Percentiles rank a stretch among this genome's conserved stretches.
Conservation (phyloP, 1,139 yeast species). For the Barnettozyma hawaiiensis region DNA sequence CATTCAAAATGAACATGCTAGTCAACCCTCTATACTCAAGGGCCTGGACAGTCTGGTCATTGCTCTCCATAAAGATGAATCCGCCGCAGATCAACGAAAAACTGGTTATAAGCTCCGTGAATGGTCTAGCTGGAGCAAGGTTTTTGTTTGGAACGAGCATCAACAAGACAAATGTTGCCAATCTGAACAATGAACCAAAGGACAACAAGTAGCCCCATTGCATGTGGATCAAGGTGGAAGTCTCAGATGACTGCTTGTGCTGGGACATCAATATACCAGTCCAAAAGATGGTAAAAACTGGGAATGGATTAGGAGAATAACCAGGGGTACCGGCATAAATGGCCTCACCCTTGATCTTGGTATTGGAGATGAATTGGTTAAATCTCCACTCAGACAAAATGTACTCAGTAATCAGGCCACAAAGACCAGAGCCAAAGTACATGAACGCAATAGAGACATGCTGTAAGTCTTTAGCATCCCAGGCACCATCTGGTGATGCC, state of each 20-base stretch:
- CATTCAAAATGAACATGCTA: constrained; percentile 84
- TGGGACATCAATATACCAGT: constrained; percentile 96
- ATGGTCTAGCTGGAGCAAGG: constrained; percentile 57
- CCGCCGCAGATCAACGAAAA: constrained; percentile 88
- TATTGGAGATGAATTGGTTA: constrained; percentile 28
- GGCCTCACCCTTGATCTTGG: constrained; percentile 24
- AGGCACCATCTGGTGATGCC: constrained; percentile 65
- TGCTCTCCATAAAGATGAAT: constrained; percentile 83
- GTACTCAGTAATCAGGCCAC: constrained; percentile 78
- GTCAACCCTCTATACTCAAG: constrained; percentile 83
- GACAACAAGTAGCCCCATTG: constrained; percentile 90
- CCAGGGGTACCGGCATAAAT: constrained; percentile 55
- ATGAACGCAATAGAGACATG: constrained; percentile 94
- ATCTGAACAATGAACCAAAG: constrained; percentile 71
- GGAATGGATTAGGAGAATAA: constrained; percentile 86
- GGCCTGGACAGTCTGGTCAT: constrained; percentile 77
- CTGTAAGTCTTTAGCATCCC: constrained; percentile 92
- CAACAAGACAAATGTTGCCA: constrained; percentile 58
- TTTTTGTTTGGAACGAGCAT: constrained; percentile 44
- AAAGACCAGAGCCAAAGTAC: constrained; percentile 86
- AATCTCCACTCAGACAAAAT: constrained; percentile 39
- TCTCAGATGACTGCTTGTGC: constrained; percentile 76
- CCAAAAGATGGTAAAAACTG: constrained; percentile 89
- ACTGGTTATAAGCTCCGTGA: constrained; percentile 75
- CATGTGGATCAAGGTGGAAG: constrained; percentile 73